Percentiles rank a stretch among this genome's conserved stretches.
Evolutionary conservation across 495 filamentous ascomycete species (phyloP).

Genomic region (Trichodelitschia bisporula): DNA sequence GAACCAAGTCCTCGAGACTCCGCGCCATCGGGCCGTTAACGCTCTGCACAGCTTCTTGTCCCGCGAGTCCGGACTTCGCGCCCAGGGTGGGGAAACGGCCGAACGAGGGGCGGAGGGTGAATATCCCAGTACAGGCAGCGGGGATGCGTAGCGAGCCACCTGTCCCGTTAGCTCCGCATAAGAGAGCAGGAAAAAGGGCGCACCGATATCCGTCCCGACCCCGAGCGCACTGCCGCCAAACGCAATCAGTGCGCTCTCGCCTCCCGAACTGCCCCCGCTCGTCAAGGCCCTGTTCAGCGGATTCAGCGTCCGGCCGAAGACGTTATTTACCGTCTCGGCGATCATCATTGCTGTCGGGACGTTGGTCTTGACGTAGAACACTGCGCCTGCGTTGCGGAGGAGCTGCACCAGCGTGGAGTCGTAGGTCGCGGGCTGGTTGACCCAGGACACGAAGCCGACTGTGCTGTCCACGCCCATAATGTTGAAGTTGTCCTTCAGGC

Average conservation of each 20-base stretch:
- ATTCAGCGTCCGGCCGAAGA: slow-evolving; percentile 11
- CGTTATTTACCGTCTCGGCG: slow-evolving; percentile 11
- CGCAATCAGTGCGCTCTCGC: slow-evolving; percentile 7
- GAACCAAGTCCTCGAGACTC: slow-evolving; percentile 20
- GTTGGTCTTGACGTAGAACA: slow-evolving; percentile 44
- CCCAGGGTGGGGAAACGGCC: slow-evolving; percentile 7
- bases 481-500: slow-evolving; percentile 41
- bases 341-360: slow-evolving; percentile 20
- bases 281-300: slow-evolving; percentile 8
- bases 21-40: slow-evolving; percentile 26
- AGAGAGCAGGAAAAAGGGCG: not conserved
- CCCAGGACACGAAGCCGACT: slow-evolving; percentile 30
- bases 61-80: slow-evolving; percentile 2
- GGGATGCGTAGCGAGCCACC: slow-evolving; percentile 14
- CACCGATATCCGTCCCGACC: slow-evolving; percentile 7
- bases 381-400: slow-evolving; percentile 21
- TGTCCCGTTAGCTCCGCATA: no score
- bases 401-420: slow-evolving; percentile 26
- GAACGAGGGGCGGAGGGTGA: slow-evolving; percentile 11
- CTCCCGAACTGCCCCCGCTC: slow-evolving; percentile 9
- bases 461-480: slow-evolving; percentile 30
- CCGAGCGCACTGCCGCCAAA: slow-evolving; percentile 8
- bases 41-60: slow-evolving; percentile 19
- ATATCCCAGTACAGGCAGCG: slow-evolving; percentile 12
- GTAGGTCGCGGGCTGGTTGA: slow-evolving; percentile 22